These are phyloP conservation scores for Quillaja saponaria DNA, from an alignment of 306 rosid genomes.

Conservation along the genomic window DNA sequence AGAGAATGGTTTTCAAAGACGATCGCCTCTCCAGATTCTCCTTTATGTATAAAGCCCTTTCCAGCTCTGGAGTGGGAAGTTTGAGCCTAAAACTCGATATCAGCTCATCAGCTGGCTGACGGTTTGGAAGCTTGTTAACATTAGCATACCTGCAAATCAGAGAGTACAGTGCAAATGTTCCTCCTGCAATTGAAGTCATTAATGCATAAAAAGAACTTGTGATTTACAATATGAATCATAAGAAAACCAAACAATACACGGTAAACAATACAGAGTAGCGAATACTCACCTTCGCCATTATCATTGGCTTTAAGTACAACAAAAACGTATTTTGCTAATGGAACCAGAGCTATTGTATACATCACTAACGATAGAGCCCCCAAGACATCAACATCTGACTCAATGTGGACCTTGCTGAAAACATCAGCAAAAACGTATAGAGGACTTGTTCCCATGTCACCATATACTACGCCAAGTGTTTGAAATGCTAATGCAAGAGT, in stretches of 20 bases:
- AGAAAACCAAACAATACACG: conserved; percentile 10
- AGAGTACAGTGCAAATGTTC: conserved; percentile 95
- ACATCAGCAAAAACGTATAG: conserved; percentile 90
- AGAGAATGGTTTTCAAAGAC: conserved; percentile 57
- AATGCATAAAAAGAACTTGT: conserved; percentile 3
- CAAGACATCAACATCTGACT: conserved; percentile 73
- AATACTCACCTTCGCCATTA: conserved; percentile 79
- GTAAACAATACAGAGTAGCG: conserved; percentile 17
- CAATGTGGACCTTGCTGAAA: conserved; percentile 73
- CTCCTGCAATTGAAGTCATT: conserved; percentile 63
- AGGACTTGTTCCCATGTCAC: conserved; percentile 97
- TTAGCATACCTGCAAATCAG: conserved; percentile 94
- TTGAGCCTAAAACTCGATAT: conserved; percentile 89
- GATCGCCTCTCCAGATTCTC: conserved; percentile 68
- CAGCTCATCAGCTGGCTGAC: conserved; percentile 84
- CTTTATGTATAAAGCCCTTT: conserved; percentile 80
- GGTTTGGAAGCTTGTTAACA: conserved; percentile 81
- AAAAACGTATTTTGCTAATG: conserved; percentile 85
- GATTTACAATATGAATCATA: conserved; percentile 2
- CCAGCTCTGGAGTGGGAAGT: conserved; percentile 89
- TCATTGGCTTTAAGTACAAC: conserved; percentile 97
- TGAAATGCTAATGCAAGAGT: conserved; percentile 77
- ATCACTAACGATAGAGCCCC: conserved; percentile 93
- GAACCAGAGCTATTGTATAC: conserved; percentile 89
- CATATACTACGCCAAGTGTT: conserved; percentile 96